Conservation (phyloP, 768 basidiomycete genomes). For the Pulveroboletus sp. region DNA sequence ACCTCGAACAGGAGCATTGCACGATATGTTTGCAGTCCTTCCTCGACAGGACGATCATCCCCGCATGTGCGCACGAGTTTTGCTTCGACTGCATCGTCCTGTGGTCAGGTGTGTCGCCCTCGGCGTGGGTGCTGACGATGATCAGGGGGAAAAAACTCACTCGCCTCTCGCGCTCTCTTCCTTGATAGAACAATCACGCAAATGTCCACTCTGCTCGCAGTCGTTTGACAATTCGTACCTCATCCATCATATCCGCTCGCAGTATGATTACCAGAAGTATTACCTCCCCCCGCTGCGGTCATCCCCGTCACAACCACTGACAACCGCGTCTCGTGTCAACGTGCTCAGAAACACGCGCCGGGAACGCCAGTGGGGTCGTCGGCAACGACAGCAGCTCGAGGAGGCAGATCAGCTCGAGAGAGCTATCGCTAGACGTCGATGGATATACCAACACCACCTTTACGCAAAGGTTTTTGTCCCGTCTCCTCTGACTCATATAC, state of each 20-base stretch:
- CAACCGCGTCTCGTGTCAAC: slow-evolving; percentile 23
- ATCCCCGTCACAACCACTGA: slow-evolving; percentile 39
- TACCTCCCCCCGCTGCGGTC: slow-evolving; percentile 62
- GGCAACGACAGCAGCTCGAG: slow-evolving; percentile 45
- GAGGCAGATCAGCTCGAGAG: slow-evolving; percentile 69
- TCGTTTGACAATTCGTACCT: slow-evolving; percentile 61
- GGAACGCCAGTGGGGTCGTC: slow-evolving; percentile 54
- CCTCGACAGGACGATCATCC: slow-evolving; percentile 74
- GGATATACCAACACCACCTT: slow-evolving; percentile 75
- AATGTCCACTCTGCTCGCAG: slow-evolving; percentile 73
- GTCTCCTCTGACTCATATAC: no score
- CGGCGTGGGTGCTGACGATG: not conserved
- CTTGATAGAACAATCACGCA: slow-evolving; percentile 66
- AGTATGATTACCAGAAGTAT: slow-evolving; percentile 78
- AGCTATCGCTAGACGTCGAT: slow-evolving; percentile 66
- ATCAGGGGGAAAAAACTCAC: not conserved
- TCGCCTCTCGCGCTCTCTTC: no score
- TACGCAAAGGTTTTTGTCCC: slow-evolving; percentile 89
- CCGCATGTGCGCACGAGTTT: slow-evolving; percentile 86
- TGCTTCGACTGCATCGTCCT: slow-evolving; percentile 88
- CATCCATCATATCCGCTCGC: slow-evolving; percentile 74
- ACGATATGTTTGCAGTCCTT: slow-evolving; percentile 82
- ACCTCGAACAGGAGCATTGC: slow-evolving; percentile 44
- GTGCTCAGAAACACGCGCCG: slow-evolving; percentile 31
- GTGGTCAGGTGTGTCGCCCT: slow-evolving; percentile 76